Evolutionary conservation across 768 basidiomycete species (phyloP).

Genomic region (Candolleomyces eurysporus): DNA sequence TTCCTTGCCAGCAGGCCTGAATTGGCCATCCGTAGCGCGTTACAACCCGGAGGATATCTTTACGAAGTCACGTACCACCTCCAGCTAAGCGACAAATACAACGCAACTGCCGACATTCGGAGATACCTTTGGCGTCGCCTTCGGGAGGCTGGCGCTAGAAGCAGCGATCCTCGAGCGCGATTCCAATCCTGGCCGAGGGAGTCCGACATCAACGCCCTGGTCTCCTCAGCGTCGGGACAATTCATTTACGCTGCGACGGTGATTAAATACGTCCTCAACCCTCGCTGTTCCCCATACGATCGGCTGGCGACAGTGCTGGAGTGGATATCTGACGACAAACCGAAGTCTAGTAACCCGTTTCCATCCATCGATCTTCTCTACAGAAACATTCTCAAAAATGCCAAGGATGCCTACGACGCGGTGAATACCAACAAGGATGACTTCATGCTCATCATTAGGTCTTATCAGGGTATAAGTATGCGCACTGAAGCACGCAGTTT

Average conservation of each 20-base stretch:
- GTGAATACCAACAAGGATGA: background rate
- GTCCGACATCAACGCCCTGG: slow-evolving; percentile 2
- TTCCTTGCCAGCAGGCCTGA: slow-evolving; percentile 16
- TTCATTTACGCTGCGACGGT: slow-evolving; percentile 14
- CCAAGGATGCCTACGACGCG: background rate
- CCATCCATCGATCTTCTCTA: slow-evolving; percentile 5
- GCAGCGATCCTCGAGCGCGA: background rate
- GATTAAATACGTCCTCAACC: slow-evolving; percentile 14
- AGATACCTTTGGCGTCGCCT: background rate
- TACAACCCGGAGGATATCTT: background rate
- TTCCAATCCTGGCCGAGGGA: slow-evolving; percentile 10
- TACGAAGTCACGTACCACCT: background rate
- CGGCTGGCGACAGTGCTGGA: background rate
- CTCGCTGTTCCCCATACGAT: background rate
- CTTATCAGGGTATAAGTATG: background rate
- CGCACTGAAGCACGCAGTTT: background rate
- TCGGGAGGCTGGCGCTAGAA: background rate
- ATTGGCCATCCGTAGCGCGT: slow-evolving; percentile 5
- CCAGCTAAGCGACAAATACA: slow-evolving; percentile 1
- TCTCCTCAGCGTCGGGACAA: slow-evolving; percentile 10
- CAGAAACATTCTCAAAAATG: slow-evolving; percentile 1
- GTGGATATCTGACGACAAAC: background rate
- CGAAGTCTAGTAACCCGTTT: background rate
- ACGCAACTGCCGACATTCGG: slow-evolving; percentile 4
- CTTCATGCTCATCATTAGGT: background rate